Evolutionary conservation across 2,329 filamentous ascomycete genomes (phyloP).

Genomic region (Penicillium sumatraense): DNA sequence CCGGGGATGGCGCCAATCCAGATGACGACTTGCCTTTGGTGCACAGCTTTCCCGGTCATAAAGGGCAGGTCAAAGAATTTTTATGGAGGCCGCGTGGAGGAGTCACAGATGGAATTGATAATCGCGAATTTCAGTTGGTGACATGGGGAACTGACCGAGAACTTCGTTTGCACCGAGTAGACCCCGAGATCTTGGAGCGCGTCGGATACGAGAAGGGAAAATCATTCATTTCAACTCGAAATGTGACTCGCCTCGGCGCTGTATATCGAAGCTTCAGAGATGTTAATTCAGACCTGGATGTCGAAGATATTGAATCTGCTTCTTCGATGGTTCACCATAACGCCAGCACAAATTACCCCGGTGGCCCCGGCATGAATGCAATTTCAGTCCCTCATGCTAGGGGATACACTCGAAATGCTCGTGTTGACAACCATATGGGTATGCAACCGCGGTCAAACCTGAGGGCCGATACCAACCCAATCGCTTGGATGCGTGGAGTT

Average conservation of each 20-base stretch:
- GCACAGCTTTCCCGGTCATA: constrained; percentile 59
- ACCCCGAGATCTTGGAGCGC: constrained; percentile 65
- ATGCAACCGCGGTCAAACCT: constrained; percentile 54
- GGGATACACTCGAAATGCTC: constrained; percentile 49
- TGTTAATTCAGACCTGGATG: constrained; percentile 62
- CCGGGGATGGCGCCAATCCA: constrained; percentile 43
- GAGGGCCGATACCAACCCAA: constrained; percentile 60
- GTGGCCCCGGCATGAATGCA: constrained; percentile 51
- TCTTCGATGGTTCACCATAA: constrained; percentile 33
- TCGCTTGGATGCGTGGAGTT: constrained; percentile 68
- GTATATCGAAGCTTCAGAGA: constrained; percentile 84
- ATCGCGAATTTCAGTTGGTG: constrained; percentile 89
- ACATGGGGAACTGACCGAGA: constrained; percentile 90
- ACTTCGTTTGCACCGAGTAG: constrained; percentile 75
- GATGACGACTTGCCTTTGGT: constrained; percentile 48
- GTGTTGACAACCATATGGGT: constrained; percentile 53
- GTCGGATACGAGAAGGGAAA: constrained; percentile 76
- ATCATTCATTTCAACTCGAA: constrained; percentile 66
- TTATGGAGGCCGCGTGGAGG: constrained; percentile 81
- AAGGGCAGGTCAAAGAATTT: constrained; percentile 81
- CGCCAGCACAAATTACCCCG: constrained; percentile 23
- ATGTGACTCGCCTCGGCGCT: constrained; percentile 80
- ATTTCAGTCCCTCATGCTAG: constrained; percentile 59
- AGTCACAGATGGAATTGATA: constrained; percentile 70
- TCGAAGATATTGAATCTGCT: constrained; percentile 55